Conservation (phyloP, 2,329 filamentous ascomycete genomes). For the Lasiodiplodia theobromae region DNA sequence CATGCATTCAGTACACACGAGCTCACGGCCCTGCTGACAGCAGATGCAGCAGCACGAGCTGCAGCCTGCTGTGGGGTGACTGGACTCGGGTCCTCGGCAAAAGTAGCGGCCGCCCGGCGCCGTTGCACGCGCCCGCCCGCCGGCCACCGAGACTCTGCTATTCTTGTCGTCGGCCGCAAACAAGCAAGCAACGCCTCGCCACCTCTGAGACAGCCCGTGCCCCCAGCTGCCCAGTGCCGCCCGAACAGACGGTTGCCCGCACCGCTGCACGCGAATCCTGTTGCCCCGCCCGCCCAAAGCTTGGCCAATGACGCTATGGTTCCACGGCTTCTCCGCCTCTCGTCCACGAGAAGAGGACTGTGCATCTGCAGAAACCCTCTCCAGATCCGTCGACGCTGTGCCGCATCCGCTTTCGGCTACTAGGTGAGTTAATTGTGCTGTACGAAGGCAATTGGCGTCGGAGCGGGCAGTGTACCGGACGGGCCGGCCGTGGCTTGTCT, state of each 20-base stretch:
- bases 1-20: slow-evolving; percentile 3
- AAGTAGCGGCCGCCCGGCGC: background rate
- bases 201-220: background rate
- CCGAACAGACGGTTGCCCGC: slow-evolving; percentile 4
- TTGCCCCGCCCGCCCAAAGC: slow-evolving; percentile 4
- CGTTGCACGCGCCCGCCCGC: background rate
- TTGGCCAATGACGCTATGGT: slow-evolving; percentile 8
- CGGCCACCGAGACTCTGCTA: slow-evolving; percentile 13
- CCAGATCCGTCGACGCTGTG: background rate
- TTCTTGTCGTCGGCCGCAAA: background rate
- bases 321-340: background rate
- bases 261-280: slow-evolving; percentile 10
- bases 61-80: slow-evolving; percentile 10
- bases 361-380: background rate
- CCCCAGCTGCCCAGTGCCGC: slow-evolving; percentile 4
- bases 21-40: slow-evolving; percentile 6
- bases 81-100: background rate
- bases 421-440: background rate
- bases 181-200: background rate
- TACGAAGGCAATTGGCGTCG: background rate
- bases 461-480: no score
- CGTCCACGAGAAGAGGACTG: background rate
- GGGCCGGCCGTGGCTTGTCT: background rate
- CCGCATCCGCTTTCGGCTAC: background rate
- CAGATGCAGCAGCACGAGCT: slow-evolving; percentile 7